These are phyloP conservation scores for Haplographium delicatum DNA, from an alignment of 495 filamentous ascomycete genomes.

Conservation along the genomic window DNA sequence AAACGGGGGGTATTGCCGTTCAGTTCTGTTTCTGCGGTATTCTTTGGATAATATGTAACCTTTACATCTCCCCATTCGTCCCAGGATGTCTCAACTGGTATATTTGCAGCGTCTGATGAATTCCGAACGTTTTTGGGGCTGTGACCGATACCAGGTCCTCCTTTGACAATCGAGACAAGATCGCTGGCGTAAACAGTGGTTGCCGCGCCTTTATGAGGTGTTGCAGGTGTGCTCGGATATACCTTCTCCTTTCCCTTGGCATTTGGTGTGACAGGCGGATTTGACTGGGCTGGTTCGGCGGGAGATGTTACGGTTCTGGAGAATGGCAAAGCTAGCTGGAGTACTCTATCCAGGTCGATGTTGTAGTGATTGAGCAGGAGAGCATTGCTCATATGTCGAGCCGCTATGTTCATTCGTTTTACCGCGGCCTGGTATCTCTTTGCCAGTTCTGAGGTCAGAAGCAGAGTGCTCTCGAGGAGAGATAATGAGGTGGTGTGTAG, in stretches of 20 bases:
- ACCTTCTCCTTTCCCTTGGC: conserved; percentile 71
- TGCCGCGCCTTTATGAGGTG: conserved; percentile 33
- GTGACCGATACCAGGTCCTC: conserved; percentile 27
- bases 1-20: conserved; percentile 1
- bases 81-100: conserved; percentile 34
- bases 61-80: conserved; percentile 65
- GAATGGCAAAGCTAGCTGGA: conserved; percentile 78
- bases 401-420: conserved; percentile 55
- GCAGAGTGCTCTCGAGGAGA: conserved; percentile 68
- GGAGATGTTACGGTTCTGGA: conserved; percentile 53
- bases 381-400: conserved; percentile 59
- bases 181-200: conserved; percentile 69
- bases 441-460: conserved; percentile 74
- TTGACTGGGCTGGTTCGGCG: conserved; percentile 36
- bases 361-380: conserved; percentile 86
- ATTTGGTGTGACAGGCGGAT: conserved; percentile 39
- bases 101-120: not conserved
- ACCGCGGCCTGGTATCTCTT: conserved; percentile 87
- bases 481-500: conserved; percentile 79
- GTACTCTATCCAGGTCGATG: conserved; percentile 84
- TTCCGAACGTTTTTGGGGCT: conserved; percentile 17
- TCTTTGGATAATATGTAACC: conserved; percentile 58
- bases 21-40: conserved; percentile 25
- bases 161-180: conserved; percentile 56
- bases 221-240: conserved; percentile 19